Conservation (phyloP, 2,329 filamentous ascomycete species). For the Curvularia spicifera region DNA sequence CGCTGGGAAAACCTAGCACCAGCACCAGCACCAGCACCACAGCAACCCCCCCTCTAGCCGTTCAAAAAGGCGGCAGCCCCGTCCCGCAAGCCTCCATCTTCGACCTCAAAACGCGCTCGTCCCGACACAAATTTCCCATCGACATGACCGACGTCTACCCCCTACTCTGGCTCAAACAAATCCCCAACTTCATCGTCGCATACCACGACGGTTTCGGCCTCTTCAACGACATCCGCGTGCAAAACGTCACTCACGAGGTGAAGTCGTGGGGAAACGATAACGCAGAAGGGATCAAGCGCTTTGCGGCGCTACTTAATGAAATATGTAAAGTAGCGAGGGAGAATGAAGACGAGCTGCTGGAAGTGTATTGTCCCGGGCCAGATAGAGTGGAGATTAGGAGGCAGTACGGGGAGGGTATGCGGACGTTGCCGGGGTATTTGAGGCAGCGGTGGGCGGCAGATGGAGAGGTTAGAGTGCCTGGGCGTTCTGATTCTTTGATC, state of each 20-base stretch:
- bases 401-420: slow-evolving; percentile 33
- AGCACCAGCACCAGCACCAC: background rate
- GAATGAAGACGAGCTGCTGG: slow-evolving; percentile 32
- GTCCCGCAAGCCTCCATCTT: slow-evolving; percentile 56
- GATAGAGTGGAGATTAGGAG: slow-evolving; percentile 47
- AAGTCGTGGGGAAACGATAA: slow-evolving; percentile 54
- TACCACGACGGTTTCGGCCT: slow-evolving; percentile 54
- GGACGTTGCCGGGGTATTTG: slow-evolving; percentile 29
- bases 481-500: background rate
- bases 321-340: slow-evolving; percentile 38
- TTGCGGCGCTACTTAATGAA: slow-evolving; percentile 40
- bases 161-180: slow-evolving; percentile 59
- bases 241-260: slow-evolving; percentile 48
- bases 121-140: slow-evolving; percentile 37
- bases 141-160: slow-evolving; percentile 53
- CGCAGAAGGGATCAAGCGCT: slow-evolving; percentile 30
- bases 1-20: background rate
- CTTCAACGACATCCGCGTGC: slow-evolving; percentile 54
- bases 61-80: slow-evolving; percentile 27
- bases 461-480: too few species aligned
- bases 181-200: slow-evolving; percentile 60
- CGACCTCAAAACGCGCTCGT: slow-evolving; percentile 60
- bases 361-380: slow-evolving; percentile 43
- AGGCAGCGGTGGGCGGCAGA: slow-evolving; percentile 20
- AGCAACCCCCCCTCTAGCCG: slow-evolving; percentile 17